Conservation (phyloP, 2,329 filamentous ascomycete genomes). For the Pleomassaria siparia region DNA sequence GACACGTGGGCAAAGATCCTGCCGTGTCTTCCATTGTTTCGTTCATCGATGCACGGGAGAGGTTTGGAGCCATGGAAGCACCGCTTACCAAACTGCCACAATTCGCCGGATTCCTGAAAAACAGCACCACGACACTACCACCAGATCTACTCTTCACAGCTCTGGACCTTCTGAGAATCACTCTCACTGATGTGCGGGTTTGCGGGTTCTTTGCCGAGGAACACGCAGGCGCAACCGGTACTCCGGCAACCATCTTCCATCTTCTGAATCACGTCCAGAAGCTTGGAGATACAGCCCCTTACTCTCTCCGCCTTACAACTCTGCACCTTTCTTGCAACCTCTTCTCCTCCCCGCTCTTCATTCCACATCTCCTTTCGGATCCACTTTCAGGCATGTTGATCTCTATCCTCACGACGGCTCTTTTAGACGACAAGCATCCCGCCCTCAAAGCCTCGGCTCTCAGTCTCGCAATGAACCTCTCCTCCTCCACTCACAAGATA, state of each 20-base stretch:
- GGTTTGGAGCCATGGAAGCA: conserved; percentile 63
- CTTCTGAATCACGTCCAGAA: conserved; percentile 58
- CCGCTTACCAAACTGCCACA: conserved; percentile 69
- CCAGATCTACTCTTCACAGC: conserved; percentile 72
- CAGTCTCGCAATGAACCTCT: conserved; percentile 80
- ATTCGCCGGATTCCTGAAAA: conserved; percentile 64
- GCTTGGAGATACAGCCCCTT: conserved; percentile 62
- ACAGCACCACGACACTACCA: conserved; percentile 59
- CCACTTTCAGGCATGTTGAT: conserved; percentile 58
- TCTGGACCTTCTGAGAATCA: conserved; percentile 80
- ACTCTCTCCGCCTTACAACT: conserved; percentile 79
- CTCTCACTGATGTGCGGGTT: conserved; percentile 74
- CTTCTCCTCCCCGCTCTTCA: conserved; percentile 74
- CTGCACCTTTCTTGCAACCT: conserved; percentile 84
- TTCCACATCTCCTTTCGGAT: conserved; percentile 59
- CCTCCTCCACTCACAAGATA: conserved; percentile 67
- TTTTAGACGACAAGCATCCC: conserved; percentile 74
- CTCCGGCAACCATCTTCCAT: conserved; percentile 56
- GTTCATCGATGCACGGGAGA: conserved; percentile 68
- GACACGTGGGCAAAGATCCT: conserved; percentile 58
- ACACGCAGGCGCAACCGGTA: conserved; percentile 51
- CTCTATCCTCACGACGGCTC: conserved; percentile 72
- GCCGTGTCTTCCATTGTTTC: conserved; percentile 65
- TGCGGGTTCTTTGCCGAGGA: conserved; percentile 85
- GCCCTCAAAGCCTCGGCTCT: conserved; percentile 80